Evolutionary conservation across 2,329 filamentous ascomycete genomes (phyloP), one percentile per base, ranked within the genome.

Genomic region (Colletotrichum endophyticum): DNA sequence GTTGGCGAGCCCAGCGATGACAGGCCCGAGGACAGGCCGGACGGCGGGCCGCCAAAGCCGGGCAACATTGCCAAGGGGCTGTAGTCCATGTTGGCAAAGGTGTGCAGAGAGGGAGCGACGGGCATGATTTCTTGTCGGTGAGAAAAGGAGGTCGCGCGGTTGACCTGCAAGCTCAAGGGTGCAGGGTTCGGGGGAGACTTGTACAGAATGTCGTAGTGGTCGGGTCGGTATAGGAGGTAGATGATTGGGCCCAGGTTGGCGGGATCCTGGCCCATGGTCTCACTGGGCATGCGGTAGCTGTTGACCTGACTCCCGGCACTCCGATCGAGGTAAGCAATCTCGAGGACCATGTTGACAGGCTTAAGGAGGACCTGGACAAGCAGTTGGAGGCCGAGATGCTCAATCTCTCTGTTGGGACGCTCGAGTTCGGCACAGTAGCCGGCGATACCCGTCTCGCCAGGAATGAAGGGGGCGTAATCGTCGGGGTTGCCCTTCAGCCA

Each of bases 171-270:
- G 28, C 84, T 80, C 15, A 84, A 77, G 2, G 84, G 82, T 13
- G 81, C 78, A 66, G 81, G 81, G 76, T 73, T 78, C 61, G 67
- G 81, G 75, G 70, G 82, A 76, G 78, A 71, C 82, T 92, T 93
- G 88, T 99, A 99, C 39, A 99, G 90, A 77, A 99, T 93, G 84
- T 99, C 97, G 84, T 99, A 99, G 85, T 99, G 97, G 76, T 95
- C 95, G 57, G 88, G 98, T 83, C 87, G 93, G 90, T 87, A 96
- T 82, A 89, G 89, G 76, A 90, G 86, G 79, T 91, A 88, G 44
- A 93, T 91, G 36, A 91, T 88, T 30, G 89, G 88, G 0, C 87
- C 89, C 1, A 90, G 81, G 1, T 82, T 81, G 19, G 85, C 84
- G 59, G 84, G 80, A 69, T 88, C 87, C 70, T 88, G 86, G 5